Conservation (phyloP, 352 stramenopile genomes). For the Phytopythium delawarense region DNA sequence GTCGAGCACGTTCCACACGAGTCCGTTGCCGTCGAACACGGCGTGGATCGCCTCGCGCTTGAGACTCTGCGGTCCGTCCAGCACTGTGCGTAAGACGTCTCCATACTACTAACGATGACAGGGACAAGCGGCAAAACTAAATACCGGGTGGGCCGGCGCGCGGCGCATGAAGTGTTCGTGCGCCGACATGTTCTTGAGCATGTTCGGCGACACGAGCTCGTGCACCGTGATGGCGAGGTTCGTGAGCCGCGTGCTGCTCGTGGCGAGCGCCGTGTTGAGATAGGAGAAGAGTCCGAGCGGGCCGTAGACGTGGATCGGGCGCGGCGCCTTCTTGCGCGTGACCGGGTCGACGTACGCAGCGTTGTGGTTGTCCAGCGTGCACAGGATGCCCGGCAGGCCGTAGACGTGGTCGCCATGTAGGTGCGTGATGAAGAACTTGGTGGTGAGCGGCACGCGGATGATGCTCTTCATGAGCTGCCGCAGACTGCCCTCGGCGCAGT, state of each 20-base stretch:
- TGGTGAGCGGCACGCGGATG: constrained; percentile 64
- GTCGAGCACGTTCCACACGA: constrained; percentile 71
- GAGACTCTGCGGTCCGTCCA: constrained; percentile 28
- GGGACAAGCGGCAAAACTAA: not conserved
- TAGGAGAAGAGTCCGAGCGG: constrained; percentile 75
- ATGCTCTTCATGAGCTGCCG: constrained; percentile 79
- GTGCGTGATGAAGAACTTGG: constrained; percentile 86
- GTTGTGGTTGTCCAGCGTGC: constrained; percentile 81
- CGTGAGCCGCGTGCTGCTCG: constrained; percentile 54
- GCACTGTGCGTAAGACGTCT: not conserved
- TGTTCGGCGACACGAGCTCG: constrained; percentile 56
- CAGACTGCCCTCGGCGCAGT: constrained; percentile 80
- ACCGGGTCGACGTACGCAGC: constrained; percentile 46
- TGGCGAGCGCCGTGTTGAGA: constrained; percentile 67
- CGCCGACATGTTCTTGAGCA: constrained; percentile 35
- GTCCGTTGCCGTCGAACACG: constrained; percentile 46
- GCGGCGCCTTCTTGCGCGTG: constrained; percentile 39
- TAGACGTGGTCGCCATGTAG: constrained; percentile 86
- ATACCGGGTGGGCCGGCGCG: constrained; percentile 55
- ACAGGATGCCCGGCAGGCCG: constrained; percentile 75
- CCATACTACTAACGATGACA: constrained; percentile 1
- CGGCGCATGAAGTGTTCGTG: constrained; percentile 66
- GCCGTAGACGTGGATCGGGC: constrained; percentile 72
- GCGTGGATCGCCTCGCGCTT: constrained; percentile 49
- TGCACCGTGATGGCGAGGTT: constrained; percentile 76